Base-by-base conservation (phyloP, 1,139 yeast genomes). In the Taphrina pruni region DNA sequence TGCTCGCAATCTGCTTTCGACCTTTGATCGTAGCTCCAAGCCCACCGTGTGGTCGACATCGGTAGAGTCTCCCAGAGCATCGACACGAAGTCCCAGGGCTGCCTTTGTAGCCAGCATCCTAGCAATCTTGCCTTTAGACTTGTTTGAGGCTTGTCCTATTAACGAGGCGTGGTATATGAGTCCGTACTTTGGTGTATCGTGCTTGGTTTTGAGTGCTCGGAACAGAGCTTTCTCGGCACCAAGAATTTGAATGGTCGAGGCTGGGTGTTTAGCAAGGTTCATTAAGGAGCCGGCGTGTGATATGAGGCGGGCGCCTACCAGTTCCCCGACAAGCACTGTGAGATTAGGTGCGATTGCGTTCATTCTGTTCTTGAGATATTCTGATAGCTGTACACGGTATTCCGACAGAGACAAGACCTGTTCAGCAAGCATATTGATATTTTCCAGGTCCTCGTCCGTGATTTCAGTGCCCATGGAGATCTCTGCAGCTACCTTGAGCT, bases 391-490 rank as follows among this genome's bases (percentile, higher is more conserved):
- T 79, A 87, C 87, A 81, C 99, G 88, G 86, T 93, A 94, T 75
- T 91, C 97, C 72, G 96, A 88, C 79, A 95, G 86, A 74, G 91
- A 90, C 71, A 91, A 96, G 71, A 94, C 96, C 82, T 97, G 92
- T 78, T 90, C 88, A 73, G 99, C 99, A 78, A 95, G 91, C 61
- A 94, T 87, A 76, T 87, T 82, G 72, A 95, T 94, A 79, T 94
- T 94, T 75, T 86, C 87, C 87, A 95, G 89, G 81, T 94, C 99
- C 77, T 88, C 86, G 77, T 90, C 97, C 73, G 97, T 89, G 75
- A 94, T 88, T 81, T 94, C 99, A 81, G 95, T 97, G 80, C 99
- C 99, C 99, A 95, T 94, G 64, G 98, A 93, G 77, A 94, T 90
- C 83, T 92, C 90, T 74, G 96, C 94, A 73, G 90, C 92, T 75